A percentile compares a stretch with the other conserved stretches of the same genome.
Conservation (phyloP, 176 grass and related monocot genomes). For the Secale cereale region DNA sequence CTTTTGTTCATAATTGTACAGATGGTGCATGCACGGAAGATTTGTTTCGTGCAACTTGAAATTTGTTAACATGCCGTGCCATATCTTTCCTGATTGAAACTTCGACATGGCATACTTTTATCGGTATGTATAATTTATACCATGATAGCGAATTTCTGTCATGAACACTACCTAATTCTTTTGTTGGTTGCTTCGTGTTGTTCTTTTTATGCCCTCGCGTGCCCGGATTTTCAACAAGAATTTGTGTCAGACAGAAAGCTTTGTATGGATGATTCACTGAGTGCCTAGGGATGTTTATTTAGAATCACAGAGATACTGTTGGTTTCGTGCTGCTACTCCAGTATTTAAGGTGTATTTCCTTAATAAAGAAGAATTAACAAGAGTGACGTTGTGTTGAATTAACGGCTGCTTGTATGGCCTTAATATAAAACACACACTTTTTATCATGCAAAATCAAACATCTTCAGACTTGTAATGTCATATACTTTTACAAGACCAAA, state of each 20-base stretch:
- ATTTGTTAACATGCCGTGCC: too few relatives aligned
- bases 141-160: too few relatives aligned
- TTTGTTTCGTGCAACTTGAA: background rate
- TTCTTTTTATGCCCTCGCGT: background rate
- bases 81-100: too few relatives aligned
- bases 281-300: conserved; percentile 7
- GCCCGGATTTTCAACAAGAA: conserved; percentile 15
- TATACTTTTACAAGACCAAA: too few relatives aligned
- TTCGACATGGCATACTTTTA: too few relatives aligned
- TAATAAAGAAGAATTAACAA: conserved; percentile 18
- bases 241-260: conserved; percentile 19
- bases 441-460: too few relatives aligned
- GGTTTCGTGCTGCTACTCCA: background rate
- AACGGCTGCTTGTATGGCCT: too few relatives aligned
- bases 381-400: conserved; percentile 1
- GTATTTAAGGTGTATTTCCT: conserved; percentile 26
- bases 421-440: too few relatives aligned
- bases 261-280: conserved; percentile 6
- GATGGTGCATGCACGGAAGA: background rate
- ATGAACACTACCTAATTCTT: background rate
- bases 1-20: background rate
- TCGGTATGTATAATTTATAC: too few relatives aligned
- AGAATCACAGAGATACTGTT: background rate
- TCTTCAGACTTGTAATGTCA: too few relatives aligned
- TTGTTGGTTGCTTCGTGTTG: background rate